Evolutionary conservation across 2,329 filamentous ascomycete species (phyloP).

Genomic region (Fusarium mundagurra): DNA sequence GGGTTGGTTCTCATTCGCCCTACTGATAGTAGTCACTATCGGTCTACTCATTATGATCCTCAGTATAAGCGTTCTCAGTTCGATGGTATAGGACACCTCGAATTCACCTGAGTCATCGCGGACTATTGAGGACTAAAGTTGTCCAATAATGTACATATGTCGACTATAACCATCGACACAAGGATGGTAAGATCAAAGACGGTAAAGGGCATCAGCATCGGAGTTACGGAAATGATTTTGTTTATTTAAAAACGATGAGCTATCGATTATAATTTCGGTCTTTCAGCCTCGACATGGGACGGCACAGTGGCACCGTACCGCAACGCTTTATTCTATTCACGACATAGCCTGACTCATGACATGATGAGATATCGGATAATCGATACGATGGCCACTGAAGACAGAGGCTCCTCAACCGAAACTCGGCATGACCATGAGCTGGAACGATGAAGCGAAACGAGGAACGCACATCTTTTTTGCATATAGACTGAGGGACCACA

Average conservation of each 20-base stretch:
- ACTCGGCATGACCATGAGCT: not conserved
- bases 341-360: not conserved
- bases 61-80: conserved; percentile 83
- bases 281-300: conserved; percentile 28
- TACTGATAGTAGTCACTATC: conserved; percentile 95
- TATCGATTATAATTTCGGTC: conserved; percentile 39
- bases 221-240: conserved; percentile 45
- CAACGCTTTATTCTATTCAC: conserved; percentile 8
- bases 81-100: conserved; percentile 55
- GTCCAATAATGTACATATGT: conserved; percentile 37
- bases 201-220: conserved; percentile 48
- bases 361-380: not conserved
- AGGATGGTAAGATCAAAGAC: conserved; percentile 36
- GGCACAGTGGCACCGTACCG: conserved; percentile 18
- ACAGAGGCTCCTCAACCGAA: conserved; percentile 17
- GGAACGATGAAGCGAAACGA: conserved; percentile 23
- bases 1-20: conserved; percentile 95
- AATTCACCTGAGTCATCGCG: conserved; percentile 26
- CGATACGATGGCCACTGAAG: conserved; percentile 27
- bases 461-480: conserved; percentile 31
- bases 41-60: conserved; percentile 96
- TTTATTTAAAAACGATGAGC: conserved; percentile 35
- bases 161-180: conserved; percentile 25
- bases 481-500: conserved; percentile 42
- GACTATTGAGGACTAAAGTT: conserved; percentile 30